A percentile compares a stretch with the other conserved stretches of the same genome.
Conservation (phyloP, 139 green algal species). For the Desmodesmus armatus region DNA sequence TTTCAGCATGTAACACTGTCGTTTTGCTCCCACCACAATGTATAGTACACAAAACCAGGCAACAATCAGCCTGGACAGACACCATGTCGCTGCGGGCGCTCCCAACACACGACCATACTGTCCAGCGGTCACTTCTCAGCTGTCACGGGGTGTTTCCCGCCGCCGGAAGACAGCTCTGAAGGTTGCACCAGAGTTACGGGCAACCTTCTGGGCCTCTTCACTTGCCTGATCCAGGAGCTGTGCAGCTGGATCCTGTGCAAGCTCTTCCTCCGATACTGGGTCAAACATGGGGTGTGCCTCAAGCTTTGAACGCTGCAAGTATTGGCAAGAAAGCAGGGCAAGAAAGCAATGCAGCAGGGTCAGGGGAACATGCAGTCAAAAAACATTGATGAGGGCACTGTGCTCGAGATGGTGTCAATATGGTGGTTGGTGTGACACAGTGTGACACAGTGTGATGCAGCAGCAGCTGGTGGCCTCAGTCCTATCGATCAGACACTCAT, state of each 20-base stretch:
- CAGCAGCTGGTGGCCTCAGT: slow-evolving; percentile 32
- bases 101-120: too few species aligned
- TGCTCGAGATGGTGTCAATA: neutral
- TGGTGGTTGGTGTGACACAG: neutral
- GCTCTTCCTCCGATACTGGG: slow-evolving; percentile 83
- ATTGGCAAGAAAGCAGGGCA: neutral
- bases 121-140: too few species aligned
- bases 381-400: too few species aligned
- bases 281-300: slow-evolving; percentile 90
- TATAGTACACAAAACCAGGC: too few species aligned
- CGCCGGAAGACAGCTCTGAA: slow-evolving; percentile 75
- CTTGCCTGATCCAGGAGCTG: slow-evolving; percentile 74
- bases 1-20: too few species aligned
- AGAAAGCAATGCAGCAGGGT: too few species aligned
- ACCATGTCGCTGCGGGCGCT: too few species aligned
- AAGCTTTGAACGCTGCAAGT: slow-evolving; percentile 69
- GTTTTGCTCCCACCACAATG: too few species aligned
- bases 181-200: slow-evolving; percentile 80
- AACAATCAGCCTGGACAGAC: too few species aligned
- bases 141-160: slow-evolving; percentile 12
- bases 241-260: slow-evolving; percentile 81
- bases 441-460: neutral
- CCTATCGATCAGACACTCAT: slow-evolving; percentile 50
- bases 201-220: slow-evolving; percentile 95
- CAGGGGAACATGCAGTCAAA: neutral